These are phyloP conservation scores for Albophoma yamanashiensis DNA, from an alignment of 2,329 filamentous ascomycete genomes.

Conservation along the genomic window DNA sequence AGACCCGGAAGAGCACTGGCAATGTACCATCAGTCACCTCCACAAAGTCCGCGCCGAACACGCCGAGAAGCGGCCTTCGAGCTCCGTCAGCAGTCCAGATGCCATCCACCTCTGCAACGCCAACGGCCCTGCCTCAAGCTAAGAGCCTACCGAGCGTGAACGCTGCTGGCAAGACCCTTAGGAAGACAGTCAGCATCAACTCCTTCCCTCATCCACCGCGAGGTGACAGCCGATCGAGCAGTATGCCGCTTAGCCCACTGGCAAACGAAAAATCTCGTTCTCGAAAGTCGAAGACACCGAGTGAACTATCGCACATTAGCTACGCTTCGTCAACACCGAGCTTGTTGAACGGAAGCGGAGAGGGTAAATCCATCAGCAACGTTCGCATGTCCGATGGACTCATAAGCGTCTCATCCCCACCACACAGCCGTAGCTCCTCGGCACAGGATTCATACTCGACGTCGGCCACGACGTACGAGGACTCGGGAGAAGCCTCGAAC, in stretches of 20 bases:
- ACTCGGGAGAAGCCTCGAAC: slow-evolving; percentile 48
- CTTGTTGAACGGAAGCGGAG: slow-evolving; percentile 67
- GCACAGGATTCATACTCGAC: slow-evolving; percentile 89
- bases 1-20: slow-evolving; percentile 58
- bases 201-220: slow-evolving; percentile 86
- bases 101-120: slow-evolving; percentile 42
- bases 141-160: slow-evolving; percentile 46
- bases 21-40: slow-evolving; percentile 26
- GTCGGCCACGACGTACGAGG: slow-evolving; percentile 81
- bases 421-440: slow-evolving; percentile 84
- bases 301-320: slow-evolving; percentile 39
- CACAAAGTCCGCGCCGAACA: slow-evolving; percentile 30
- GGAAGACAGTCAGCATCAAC: slow-evolving; percentile 88
- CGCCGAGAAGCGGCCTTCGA: slow-evolving; percentile 47
- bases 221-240: slow-evolving; percentile 46
- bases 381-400: slow-evolving; percentile 63
- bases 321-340: slow-evolving; percentile 51
- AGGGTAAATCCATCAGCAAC: slow-evolving; percentile 61
- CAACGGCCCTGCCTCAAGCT: slow-evolving; percentile 43
- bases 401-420: slow-evolving; percentile 68
- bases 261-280: slow-evolving; percentile 37
- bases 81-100: slow-evolving; percentile 44
- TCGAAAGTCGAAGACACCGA: slow-evolving; percentile 46
- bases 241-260: slow-evolving; percentile 51
- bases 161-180: slow-evolving; percentile 56